These are phyloP conservation scores for Annulohypoxylon bovei DNA, from an alignment of 495 filamentous ascomycete species.

Conservation along the genomic window DNA sequence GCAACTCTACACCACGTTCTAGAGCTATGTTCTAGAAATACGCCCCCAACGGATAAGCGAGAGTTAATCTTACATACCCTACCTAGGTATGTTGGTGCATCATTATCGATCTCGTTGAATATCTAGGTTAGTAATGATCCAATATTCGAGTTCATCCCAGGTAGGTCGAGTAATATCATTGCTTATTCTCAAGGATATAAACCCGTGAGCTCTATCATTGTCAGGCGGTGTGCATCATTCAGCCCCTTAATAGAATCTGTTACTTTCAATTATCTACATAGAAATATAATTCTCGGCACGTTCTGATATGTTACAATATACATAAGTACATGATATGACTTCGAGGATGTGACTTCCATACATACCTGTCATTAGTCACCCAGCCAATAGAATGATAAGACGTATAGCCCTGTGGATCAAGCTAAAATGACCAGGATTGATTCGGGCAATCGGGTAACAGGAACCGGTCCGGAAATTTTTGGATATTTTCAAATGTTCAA, in stretches of 20 bases:
- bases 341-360: constrained; percentile 3
- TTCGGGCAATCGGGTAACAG: constrained; percentile 1
- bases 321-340: not conserved
- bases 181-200: not conserved
- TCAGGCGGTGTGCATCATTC: not conserved
- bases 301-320: not conserved
- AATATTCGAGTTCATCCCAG: not conserved
- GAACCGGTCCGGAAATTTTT: constrained; percentile 7
- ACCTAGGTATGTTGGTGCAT: not conserved
- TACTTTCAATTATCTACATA: not conserved
- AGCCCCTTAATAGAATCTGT: not conserved
- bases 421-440: constrained; percentile 2
- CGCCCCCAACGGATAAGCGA: constrained; percentile 33
- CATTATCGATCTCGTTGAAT: not conserved
- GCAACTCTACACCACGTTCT: constrained; percentile 32
- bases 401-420: constrained; percentile 1
- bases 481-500: not conserved
- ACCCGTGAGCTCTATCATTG: not conserved
- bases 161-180: not conserved
- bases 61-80: constrained; percentile 14
- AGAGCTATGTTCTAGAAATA: constrained; percentile 7
- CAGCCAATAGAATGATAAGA: constrained; percentile 18
- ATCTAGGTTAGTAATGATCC: not conserved
- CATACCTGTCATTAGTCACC: not conserved
- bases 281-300: not conserved